Evolutionary conservation across 2,329 filamentous ascomycete species (phyloP).

Genomic region (Fusarium neocosmosporiellum): DNA sequence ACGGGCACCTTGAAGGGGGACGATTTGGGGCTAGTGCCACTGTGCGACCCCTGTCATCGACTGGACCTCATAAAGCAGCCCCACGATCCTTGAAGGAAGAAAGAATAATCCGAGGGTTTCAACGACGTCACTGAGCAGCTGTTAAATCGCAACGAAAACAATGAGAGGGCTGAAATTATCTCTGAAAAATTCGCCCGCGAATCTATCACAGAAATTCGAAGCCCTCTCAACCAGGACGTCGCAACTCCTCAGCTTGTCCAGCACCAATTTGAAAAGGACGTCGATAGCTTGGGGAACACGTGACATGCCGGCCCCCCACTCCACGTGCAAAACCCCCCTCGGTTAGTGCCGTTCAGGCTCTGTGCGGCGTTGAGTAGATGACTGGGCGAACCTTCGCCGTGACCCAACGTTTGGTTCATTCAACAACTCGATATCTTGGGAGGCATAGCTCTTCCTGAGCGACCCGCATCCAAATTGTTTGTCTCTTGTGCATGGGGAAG

Average conservation of each 20-base stretch:
- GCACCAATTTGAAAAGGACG: not conserved
- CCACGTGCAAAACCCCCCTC: slow-evolving; percentile 44
- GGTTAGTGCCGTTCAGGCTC: slow-evolving; percentile 44
- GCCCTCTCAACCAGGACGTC: not conserved
- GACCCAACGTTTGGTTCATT: slow-evolving; percentile 31
- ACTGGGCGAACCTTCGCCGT: slow-evolving; percentile 32
- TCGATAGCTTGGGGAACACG: slow-evolving; percentile 25
- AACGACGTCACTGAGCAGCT: slow-evolving; percentile 39
- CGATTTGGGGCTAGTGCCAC: slow-evolving; percentile 48
- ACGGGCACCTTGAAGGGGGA: slow-evolving; percentile 49
- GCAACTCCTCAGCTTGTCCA: not conserved
- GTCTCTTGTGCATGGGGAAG: slow-evolving; percentile 5
- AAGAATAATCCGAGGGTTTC: slow-evolving; percentile 40
- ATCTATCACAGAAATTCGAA: not conserved
- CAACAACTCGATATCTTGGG: slow-evolving; percentile 19
- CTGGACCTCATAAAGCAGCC: slow-evolving; percentile 20
- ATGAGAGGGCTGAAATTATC: not conserved
- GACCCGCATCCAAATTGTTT: slow-evolving; percentile 13
- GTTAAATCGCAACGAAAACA: not conserved
- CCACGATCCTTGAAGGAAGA: slow-evolving; percentile 41
- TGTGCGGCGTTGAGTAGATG: slow-evolving; percentile 36
- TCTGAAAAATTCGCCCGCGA: not conserved
- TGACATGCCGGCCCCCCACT: slow-evolving; percentile 28
- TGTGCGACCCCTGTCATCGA: slow-evolving; percentile 38
- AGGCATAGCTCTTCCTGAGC: slow-evolving; percentile 22